Conservation (phyloP, 768 basidiomycete genomes). For the Clitopilus passeckerianus region DNA sequence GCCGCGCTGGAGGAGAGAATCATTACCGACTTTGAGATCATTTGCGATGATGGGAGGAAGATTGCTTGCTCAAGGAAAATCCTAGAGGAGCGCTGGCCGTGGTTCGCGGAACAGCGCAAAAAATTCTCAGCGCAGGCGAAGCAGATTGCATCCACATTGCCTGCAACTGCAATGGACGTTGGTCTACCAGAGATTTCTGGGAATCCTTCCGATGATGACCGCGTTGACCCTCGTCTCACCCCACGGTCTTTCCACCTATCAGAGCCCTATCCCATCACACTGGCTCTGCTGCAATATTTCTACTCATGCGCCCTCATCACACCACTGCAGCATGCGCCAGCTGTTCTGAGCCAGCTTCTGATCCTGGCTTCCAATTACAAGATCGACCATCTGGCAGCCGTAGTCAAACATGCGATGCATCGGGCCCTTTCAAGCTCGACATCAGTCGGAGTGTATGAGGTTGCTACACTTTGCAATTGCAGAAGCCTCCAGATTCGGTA, state of each 20-base stretch:
- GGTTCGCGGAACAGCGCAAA: constrained; percentile 77
- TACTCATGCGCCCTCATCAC: constrained; percentile 86
- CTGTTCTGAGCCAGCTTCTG: constrained; percentile 83
- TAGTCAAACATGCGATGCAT: constrained; percentile 96
- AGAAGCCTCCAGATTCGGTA: constrained; percentile 87
- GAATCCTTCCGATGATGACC: constrained; percentile 39
- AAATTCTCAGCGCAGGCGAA: constrained; percentile 55
- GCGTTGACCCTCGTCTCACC: constrained; percentile 76
- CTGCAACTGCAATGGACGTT: constrained; percentile 56
- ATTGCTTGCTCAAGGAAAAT: constrained; percentile 78
- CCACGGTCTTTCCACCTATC: constrained; percentile 78
- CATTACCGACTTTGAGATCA: constrained; percentile 86
- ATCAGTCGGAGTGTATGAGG: constrained; percentile 91
- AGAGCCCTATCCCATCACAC: constrained; percentile 83
- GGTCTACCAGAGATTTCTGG: constrained; percentile 60
- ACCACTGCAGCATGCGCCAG: constrained; percentile 85
- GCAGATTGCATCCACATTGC: constrained; percentile 52
- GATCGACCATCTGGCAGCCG: constrained; percentile 63
- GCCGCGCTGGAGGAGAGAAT: constrained; percentile 76
- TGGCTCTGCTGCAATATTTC: constrained; percentile 91
- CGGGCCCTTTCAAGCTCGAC: constrained; percentile 77
- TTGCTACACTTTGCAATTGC: constrained; percentile 87
- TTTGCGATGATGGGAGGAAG: constrained; percentile 86
- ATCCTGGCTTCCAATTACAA: constrained; percentile 82
- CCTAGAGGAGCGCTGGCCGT: constrained; percentile 92